Percentiles rank a stretch among this genome's conserved stretches.
Evolutionary conservation across 2,329 filamentous ascomycete species (phyloP).

Genomic region (Ophioceras dolichostomum): DNA sequence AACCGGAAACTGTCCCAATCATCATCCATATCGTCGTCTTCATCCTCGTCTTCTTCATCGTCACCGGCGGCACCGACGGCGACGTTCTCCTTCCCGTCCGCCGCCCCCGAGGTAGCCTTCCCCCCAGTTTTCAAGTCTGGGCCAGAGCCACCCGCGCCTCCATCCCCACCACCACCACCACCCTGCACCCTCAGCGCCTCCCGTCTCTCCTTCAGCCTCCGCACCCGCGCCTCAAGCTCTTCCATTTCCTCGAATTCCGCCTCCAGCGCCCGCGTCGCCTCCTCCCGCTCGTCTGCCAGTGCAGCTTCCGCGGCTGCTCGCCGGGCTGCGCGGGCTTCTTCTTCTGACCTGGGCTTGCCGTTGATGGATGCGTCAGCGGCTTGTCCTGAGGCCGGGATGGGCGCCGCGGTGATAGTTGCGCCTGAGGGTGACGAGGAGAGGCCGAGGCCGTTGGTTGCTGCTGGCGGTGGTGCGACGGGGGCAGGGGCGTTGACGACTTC

Average conservation of each 20-base stretch:
- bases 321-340: slow-evolving; percentile 34
- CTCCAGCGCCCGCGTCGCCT: slow-evolving; percentile 60
- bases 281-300: slow-evolving; percentile 58
- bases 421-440: slow-evolving; percentile 20
- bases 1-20: slow-evolving; percentile 52
- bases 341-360: slow-evolving; percentile 30
- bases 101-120: slow-evolving; percentile 10
- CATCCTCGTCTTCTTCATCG: slow-evolving; percentile 28
- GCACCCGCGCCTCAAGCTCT: slow-evolving; percentile 60
- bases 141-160: neutral
- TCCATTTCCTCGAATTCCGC: slow-evolving; percentile 78
- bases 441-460: slow-evolving; percentile 5
- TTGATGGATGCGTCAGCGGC: slow-evolving; percentile 43
- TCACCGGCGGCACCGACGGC: slow-evolving; percentile 21
- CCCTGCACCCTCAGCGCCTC: slow-evolving; percentile 46
- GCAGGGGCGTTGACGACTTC: slow-evolving; percentile 48
- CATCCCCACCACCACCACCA: slow-evolving; percentile 6
- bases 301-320: slow-evolving; percentile 43
- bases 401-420: slow-evolving; percentile 57
- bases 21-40: slow-evolving; percentile 32
- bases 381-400: slow-evolving; percentile 53
- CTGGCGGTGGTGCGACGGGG: slow-evolving; percentile 16
- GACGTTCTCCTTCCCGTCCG: slow-evolving; percentile 19
- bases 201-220: slow-evolving; percentile 54
- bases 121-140: neutral